These are phyloP conservation scores for Diutina rugosa DNA, from an alignment of 1,139 yeast species.

Conservation along the genomic window DNA sequence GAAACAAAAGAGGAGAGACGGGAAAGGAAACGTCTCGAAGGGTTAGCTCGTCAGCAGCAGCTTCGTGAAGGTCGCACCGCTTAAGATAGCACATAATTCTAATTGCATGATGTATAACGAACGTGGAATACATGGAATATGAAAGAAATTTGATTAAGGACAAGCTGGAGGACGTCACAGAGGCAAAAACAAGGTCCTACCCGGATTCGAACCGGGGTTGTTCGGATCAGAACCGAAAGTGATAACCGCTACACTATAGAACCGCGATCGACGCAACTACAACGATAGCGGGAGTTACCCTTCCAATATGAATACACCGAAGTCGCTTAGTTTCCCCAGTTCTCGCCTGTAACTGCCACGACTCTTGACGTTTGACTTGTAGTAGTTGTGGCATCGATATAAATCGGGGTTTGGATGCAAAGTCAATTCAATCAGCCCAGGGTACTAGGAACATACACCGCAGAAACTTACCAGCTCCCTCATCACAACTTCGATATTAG, in stretches of 20 bases:
- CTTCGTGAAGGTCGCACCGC: not conserved
- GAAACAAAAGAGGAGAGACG: constrained; percentile 44
- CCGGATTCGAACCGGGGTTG: constrained; percentile 96
- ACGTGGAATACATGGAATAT: not conserved
- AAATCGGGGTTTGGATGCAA: too few species aligned
- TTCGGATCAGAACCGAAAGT: constrained; percentile 50
- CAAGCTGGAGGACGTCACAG: not conserved
- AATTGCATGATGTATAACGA: not conserved
- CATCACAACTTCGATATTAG: too few species aligned
- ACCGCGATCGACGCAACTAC: constrained; percentile 4
- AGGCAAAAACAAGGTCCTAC: constrained; percentile 53
- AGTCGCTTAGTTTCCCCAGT: too few species aligned
- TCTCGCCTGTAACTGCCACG: too few species aligned
- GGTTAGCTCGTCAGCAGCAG: constrained; percentile 34
- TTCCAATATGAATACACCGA: too few species aligned
- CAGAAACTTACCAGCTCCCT: too few species aligned
- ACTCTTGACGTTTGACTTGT: too few species aligned
- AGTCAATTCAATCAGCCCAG: too few species aligned
- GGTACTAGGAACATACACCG: too few species aligned
- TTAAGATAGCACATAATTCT: not conserved
- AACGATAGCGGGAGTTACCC: not conserved
- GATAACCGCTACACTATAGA: constrained; percentile 41
- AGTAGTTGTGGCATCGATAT: too few species aligned
- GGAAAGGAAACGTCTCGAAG: constrained; percentile 46
- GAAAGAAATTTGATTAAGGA: not conserved